These are phyloP conservation scores for Moesziomyces antarcticus DNA, from an alignment of 1,284 basidiomycete species.

Conservation along the genomic window DNA sequence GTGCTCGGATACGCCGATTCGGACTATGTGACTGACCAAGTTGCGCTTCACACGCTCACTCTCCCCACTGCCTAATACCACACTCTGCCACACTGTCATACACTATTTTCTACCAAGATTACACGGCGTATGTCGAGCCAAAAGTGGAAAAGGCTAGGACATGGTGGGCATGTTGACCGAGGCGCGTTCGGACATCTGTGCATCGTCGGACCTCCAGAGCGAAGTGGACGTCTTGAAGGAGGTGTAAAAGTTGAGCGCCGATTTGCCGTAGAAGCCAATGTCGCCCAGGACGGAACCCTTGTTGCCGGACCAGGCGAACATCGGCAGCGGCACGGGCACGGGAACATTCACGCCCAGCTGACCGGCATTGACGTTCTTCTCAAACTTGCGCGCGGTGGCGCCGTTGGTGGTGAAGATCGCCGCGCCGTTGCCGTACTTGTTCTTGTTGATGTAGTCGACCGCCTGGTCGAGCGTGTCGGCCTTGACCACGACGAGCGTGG, in stretches of 20 bases:
- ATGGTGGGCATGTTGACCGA: conserved; percentile 64
- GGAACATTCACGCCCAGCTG: conserved; percentile 86
- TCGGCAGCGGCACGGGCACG: conserved; percentile 81
- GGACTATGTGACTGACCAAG: conserved; percentile 88
- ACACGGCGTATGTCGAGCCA: too few relatives aligned
- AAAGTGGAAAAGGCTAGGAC: conserved; percentile 19
- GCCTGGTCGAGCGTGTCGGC: conserved; percentile 91
- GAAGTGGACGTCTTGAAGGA: conserved; percentile 53
- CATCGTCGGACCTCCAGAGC: conserved; percentile 56
- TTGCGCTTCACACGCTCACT: conserved; percentile 48
- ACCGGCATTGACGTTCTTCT: conserved; percentile 87
- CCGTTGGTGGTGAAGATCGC: conserved; percentile 97
- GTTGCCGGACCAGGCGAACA: conserved; percentile 93
- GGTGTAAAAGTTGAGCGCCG: conserved; percentile 60
- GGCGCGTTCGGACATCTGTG: conserved; percentile 46
- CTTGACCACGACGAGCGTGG: conserved; percentile 82
- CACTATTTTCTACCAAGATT: neutral
- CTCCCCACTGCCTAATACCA: conserved; percentile 6
- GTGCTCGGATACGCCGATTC: conserved; percentile 92
- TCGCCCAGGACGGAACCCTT: conserved; percentile 85
- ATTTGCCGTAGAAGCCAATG: conserved; percentile 61
- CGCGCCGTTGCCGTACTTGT: conserved; percentile 80
- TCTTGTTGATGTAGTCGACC: conserved; percentile 69
- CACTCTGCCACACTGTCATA: conserved; percentile 1
- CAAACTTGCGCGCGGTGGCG: conserved; percentile 93